Percentiles rank a stretch among this genome's conserved stretches.
Conservation (phyloP, 306 rosid species). For the Morella rubra region DNA sequence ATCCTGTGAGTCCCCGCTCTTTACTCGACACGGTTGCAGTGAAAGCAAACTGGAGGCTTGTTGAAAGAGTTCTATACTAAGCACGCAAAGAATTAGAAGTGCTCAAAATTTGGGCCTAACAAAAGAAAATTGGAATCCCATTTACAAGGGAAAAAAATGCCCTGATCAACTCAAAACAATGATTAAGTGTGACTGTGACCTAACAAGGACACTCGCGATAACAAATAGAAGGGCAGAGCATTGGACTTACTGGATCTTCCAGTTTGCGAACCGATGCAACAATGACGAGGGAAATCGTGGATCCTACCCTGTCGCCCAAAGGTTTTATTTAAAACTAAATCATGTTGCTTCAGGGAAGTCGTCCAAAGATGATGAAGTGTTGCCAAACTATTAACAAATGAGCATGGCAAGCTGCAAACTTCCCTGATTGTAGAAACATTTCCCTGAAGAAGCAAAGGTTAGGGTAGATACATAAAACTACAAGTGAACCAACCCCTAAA, state of each 20-base stretch:
- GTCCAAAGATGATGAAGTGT: conserved; percentile 31
- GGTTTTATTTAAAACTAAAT: conserved; percentile 28
- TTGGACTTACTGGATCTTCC: conserved; percentile 49
- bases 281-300: conserved; percentile 29
- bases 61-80: conserved; percentile 35
- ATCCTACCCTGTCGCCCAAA: conserved; percentile 28
- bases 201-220: not conserved
- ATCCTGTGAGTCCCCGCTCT: conserved; percentile 57
- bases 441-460: conserved; percentile 37
- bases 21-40: conserved; percentile 39
- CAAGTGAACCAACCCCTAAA: not conserved
- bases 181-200: not conserved
- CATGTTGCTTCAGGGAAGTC: conserved; percentile 28
- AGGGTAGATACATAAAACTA: not conserved
- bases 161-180: not conserved
- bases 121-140: conserved; percentile 15
- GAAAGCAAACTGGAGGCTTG: conserved; percentile 33
- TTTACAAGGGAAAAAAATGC: conserved; percentile 3
- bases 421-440: conserved; percentile 39
- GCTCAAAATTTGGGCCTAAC: conserved; percentile 4
- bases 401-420: conserved; percentile 32
- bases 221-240: conserved; percentile 16
- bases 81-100: conserved; percentile 13
- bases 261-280: conserved; percentile 27
- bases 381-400: conserved; percentile 35